These are phyloP conservation scores for Hypoxylon sp. DNA, from an alignment of 2,329 filamentous ascomycete species.

Conservation along the genomic window DNA sequence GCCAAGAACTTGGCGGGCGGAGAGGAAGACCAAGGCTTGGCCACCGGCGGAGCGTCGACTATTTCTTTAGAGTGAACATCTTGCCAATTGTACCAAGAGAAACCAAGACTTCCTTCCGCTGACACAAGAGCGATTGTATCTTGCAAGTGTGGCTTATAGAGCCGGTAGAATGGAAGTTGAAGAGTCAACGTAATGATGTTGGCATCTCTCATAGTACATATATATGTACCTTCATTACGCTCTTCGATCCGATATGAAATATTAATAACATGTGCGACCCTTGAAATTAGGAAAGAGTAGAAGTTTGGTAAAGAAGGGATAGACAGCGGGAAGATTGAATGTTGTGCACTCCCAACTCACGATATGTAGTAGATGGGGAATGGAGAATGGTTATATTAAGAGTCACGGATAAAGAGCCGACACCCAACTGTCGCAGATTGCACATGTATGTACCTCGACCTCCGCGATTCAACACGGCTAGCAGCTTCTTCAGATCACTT, in stretches of 20 bases:
- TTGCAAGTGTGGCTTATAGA: constrained; percentile 10
- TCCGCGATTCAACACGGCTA: constrained; percentile 1
- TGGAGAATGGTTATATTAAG: background rate
- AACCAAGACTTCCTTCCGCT: constrained; percentile 50
- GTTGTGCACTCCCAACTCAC: background rate
- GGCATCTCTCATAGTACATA: constrained; percentile 3
- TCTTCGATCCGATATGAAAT: background rate
- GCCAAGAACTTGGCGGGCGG: constrained; percentile 55
- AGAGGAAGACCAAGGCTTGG: constrained; percentile 55
- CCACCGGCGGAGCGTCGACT: constrained; percentile 48
- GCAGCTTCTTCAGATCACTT: constrained; percentile 18
- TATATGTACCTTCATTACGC: background rate
- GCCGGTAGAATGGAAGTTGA: constrained; percentile 31
- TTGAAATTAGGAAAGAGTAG: background rate
- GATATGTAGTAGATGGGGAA: background rate
- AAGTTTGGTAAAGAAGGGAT: background rate
- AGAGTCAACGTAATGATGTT: constrained; percentile 6
- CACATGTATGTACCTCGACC: background rate
- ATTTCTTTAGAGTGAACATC: constrained; percentile 39
- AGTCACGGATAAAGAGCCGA: constrained; percentile 10
- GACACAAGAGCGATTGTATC: constrained; percentile 23
- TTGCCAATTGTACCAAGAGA: constrained; percentile 40
- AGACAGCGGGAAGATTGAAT: background rate
- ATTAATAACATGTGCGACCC: background rate
- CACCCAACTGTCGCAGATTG: constrained; percentile 2